Evolutionary conservation across 2,329 filamentous ascomycete species (phyloP).

Genomic region (Neoarthrinium moseri): DNA sequence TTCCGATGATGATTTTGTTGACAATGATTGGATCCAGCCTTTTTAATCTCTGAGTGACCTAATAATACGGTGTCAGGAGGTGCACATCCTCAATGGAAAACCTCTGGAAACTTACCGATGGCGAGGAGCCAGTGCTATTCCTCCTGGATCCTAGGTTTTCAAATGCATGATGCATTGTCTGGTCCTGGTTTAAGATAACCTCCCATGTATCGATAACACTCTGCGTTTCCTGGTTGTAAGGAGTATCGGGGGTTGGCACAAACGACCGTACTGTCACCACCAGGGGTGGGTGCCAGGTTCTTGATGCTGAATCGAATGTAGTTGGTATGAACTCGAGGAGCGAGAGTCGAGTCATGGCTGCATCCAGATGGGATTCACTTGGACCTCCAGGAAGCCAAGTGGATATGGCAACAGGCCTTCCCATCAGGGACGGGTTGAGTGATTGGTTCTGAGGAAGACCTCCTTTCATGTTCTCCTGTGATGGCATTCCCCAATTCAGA

Average conservation of each 20-base stretch:
- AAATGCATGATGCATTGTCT: conserved; percentile 71
- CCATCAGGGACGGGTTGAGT: conserved; percentile 52
- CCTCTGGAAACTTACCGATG: conserved; percentile 15
- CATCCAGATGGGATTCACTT: conserved; percentile 41
- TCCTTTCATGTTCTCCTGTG: conserved; percentile 52
- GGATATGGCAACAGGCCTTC: conserved; percentile 55
- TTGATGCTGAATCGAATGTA: conserved; percentile 57
- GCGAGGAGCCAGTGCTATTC: conserved; percentile 41
- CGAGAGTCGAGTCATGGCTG: conserved; percentile 63
- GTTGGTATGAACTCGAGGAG: conserved; percentile 73
- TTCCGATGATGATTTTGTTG: conserved; percentile 68
- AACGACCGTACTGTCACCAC: conserved; percentile 74
- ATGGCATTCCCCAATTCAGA: conserved; percentile 70
- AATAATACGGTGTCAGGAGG: background rate
- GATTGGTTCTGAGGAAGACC: conserved; percentile 42
- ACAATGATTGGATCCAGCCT: conserved; percentile 67
- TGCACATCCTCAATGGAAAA: conserved; percentile 7
- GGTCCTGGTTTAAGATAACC: conserved; percentile 64
- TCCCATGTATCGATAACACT: conserved; percentile 86
- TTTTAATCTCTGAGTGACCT: conserved; percentile 43
- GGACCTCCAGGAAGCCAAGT: conserved; percentile 54
- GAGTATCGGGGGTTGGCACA: conserved; percentile 48
- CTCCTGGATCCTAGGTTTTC: conserved; percentile 69
- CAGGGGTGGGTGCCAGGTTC: conserved; percentile 55
- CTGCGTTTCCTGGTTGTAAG: conserved; percentile 63